These are phyloP conservation scores for Apiotrichum montevideense DNA, from an alignment of 1,284 basidiomycete genomes.

Conservation along the genomic window DNA sequence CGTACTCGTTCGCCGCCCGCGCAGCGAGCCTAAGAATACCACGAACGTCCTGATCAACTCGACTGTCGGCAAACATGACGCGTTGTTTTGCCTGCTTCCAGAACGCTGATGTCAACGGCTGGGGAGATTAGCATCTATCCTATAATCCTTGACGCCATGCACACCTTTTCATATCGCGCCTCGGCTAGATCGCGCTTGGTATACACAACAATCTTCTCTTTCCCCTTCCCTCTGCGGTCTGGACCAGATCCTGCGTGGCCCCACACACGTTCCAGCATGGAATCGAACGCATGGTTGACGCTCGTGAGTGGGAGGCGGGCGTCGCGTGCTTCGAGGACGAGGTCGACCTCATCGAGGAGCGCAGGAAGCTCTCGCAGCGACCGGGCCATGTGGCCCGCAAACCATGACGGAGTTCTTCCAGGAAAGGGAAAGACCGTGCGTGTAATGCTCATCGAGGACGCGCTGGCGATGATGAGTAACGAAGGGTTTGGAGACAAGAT, in stretches of 20 bases:
- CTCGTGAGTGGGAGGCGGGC: slow-evolving; percentile 89
- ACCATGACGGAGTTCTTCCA: slow-evolving; percentile 75
- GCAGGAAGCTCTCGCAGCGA: slow-evolving; percentile 72
- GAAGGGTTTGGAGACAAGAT: no score
- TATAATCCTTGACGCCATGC: slow-evolving; percentile 20
- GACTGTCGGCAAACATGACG: slow-evolving; percentile 52
- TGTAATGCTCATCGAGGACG: neutral
- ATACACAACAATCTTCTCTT: slow-evolving; percentile 82
- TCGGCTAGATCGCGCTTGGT: slow-evolving; percentile 91
- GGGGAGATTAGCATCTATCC: slow-evolving; percentile 36
- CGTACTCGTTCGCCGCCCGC: slow-evolving; percentile 1
- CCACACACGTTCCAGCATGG: slow-evolving; percentile 44
- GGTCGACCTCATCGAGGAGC: slow-evolving; percentile 71
- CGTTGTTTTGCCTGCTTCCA: slow-evolving; percentile 46
- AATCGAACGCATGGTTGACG: slow-evolving; percentile 84
- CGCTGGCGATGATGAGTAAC: no score
- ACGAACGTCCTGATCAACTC: slow-evolving; percentile 48
- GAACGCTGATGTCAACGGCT: slow-evolving; percentile 50
- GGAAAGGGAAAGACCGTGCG: slow-evolving; percentile 47
- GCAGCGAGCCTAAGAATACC: slow-evolving; percentile 48
- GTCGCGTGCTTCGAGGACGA: slow-evolving; percentile 92
- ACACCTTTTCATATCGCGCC: slow-evolving; percentile 72
- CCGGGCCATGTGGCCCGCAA: slow-evolving; percentile 92
- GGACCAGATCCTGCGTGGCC: slow-evolving; percentile 34
- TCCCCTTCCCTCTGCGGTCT: slow-evolving; percentile 20